Conservation (phyloP, 495 filamentous ascomycete genomes). For the Sordaria brevicollis region DNA sequence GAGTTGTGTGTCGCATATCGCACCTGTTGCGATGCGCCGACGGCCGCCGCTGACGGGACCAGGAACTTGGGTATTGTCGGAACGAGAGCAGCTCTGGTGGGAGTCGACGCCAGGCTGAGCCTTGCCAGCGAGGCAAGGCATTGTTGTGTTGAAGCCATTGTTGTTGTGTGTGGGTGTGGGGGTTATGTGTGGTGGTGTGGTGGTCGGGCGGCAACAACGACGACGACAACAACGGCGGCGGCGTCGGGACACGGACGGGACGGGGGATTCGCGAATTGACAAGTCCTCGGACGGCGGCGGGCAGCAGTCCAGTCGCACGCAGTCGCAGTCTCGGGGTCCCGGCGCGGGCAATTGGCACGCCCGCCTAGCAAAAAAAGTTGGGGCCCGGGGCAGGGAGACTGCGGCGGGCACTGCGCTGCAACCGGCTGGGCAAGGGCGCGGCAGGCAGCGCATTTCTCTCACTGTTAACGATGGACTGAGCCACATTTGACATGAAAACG, state of each 20-base stretch:
- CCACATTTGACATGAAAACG: background rate
- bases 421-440: background rate
- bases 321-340: background rate
- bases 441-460: background rate
- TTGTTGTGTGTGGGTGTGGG: background rate
- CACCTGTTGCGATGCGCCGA: slow-evolving; percentile 18
- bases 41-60: slow-evolving; percentile 29
- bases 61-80: slow-evolving; percentile 33
- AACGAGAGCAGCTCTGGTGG: slow-evolving; percentile 20
- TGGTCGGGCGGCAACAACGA: background rate
- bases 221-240: background rate
- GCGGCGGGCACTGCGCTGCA: background rate
- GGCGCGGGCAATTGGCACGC: background rate
- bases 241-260: background rate
- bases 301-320: background rate
- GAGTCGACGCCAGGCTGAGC: slow-evolving; percentile 34
- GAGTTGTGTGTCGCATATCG: slow-evolving; percentile 29
- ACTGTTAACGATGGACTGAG: background rate
- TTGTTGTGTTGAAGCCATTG: slow-evolving; percentile 34
- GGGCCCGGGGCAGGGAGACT: slow-evolving; percentile 3
- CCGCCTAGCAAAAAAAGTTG: slow-evolving; percentile 17
- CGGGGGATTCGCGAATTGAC: slow-evolving; percentile 4
- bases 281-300: background rate
- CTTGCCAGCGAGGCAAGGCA: slow-evolving; percentile 56
- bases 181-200: background rate